Evolutionary conservation across 2,329 filamentous ascomycete genomes (phyloP).

Genomic region (Elsinoe arachidis): DNA sequence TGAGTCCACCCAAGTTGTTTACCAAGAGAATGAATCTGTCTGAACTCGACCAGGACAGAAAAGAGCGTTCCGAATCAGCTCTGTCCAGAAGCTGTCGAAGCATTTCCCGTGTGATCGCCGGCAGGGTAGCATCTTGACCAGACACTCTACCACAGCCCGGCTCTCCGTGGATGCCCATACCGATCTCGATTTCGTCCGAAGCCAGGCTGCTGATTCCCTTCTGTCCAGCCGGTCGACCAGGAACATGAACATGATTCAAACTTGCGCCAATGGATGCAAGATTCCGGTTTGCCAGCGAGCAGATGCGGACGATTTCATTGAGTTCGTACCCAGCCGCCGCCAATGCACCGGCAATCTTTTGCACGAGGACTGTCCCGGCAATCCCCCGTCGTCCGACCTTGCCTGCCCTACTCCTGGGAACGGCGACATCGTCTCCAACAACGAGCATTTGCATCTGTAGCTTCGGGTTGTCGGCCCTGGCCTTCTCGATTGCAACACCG

Average conservation of each 20-base stretch:
- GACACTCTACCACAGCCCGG: slow-evolving; percentile 32
- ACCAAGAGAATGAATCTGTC: slow-evolving; percentile 33
- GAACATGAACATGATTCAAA: neutral
- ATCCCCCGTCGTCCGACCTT: no score
- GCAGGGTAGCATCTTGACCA: slow-evolving; percentile 31
- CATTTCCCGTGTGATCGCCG: slow-evolving; percentile 29
- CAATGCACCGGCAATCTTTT: no score
- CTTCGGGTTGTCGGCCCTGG: no score
- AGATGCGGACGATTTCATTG: neutral
- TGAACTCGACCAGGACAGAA: slow-evolving; percentile 31
- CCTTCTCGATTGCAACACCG: no score
- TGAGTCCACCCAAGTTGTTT: slow-evolving; percentile 35
- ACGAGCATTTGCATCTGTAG: no score
- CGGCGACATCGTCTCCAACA: no score
- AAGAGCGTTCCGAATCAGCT: slow-evolving; percentile 34
- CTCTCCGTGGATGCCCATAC: slow-evolving; percentile 38
- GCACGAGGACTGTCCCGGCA: no score
- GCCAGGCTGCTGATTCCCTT: neutral
- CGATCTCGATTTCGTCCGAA: slow-evolving; percentile 21
- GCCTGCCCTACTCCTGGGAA: no score
- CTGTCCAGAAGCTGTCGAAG: slow-evolving; percentile 34
- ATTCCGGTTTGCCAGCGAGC: neutral
- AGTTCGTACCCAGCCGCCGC: neutral
- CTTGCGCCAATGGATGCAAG: neutral
- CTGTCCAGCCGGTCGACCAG: neutral